Evolutionary conservation across 306 rosid species (phyloP), one percentile per base, ranked within the genome.

Genomic region (Cyclanthera cordifolia): DNA sequence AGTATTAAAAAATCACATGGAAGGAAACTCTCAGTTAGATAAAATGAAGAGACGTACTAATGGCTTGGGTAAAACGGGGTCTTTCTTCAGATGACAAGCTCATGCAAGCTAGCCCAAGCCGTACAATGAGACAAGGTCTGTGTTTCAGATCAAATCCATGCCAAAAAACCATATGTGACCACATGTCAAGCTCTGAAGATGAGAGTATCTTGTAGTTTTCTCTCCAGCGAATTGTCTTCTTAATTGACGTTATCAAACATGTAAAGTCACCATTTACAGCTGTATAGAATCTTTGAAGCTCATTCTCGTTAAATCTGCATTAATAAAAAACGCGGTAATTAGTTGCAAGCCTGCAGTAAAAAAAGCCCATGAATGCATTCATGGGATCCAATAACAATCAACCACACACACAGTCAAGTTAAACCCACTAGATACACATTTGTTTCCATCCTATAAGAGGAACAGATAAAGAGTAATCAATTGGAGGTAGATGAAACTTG

Each of bases 101-200:
- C 72, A 59, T 71, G 78, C 89, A 83, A 66, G 83, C 94, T 52
- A 84, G 72, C 20, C 97, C 97, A 71, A 91, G 97, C 77, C 95
- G 83, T 64, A 91, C 88, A 20, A 91, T 65, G 69, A 88, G 95
- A 66, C 95, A 90, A 66, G 94, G 97, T 75, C 84, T 83, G 61
- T 61, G 73, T 79, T 77, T 56, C 74, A 85, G 53, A 80, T 91
- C 97, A 73, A 69, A 85, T 65, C 97, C 97, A 83, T 91, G 97
- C 94, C 86, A 83, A 53, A 81, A 86, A 32, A 91, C 88, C 95
- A 88, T 34, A 68, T 79, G 84, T 61, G 97, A 88, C 96, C 97
- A 91, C 53, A 37, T 70, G 47, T 89, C 90, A 74, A 91, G 90
- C 81, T 91, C 96, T 57, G 83, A 84, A 27, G 55, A 73, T 8